Evolutionary conservation across 345 rosid species (phyloP).

Genomic region (Nasturtium officinale): DNA sequence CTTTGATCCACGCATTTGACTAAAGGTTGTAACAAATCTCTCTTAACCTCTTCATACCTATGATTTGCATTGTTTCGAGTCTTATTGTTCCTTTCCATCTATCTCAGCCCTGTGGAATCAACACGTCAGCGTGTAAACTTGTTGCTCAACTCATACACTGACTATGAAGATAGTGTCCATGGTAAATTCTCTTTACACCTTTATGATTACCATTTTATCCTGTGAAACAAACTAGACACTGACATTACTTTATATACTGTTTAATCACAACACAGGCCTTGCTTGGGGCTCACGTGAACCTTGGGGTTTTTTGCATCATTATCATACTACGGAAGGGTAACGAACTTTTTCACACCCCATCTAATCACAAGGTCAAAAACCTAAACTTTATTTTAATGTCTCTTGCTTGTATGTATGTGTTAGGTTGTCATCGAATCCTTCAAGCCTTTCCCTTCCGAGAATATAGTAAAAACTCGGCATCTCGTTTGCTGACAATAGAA

Average conservation of each 20-base stretch:
- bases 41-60: conserved; percentile 7
- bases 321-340: conserved; percentile 95
- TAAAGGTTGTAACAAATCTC: conserved; percentile 52
- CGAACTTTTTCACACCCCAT: conserved; percentile 17
- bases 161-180: conserved; percentile 87
- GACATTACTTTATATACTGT: conserved; percentile 10
- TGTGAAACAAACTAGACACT: conserved; percentile 4
- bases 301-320: conserved; percentile 85
- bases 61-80: conserved; percentile 22
- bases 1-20: too few relatives aligned
- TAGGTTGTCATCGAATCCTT: conserved; percentile 75
- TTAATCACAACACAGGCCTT: conserved; percentile 57
- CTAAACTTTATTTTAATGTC: background rate
- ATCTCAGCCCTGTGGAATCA: conserved; percentile 49
- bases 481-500: conserved; percentile 16
- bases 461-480: conserved; percentile 30
- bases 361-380: background rate
- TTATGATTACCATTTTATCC: conserved; percentile 13
- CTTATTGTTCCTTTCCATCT: background rate
- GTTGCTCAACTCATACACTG: conserved; percentile 68
- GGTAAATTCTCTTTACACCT: conserved; percentile 50
- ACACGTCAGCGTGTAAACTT: conserved; percentile 47
- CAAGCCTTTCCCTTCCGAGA: conserved; percentile 58
- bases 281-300: conserved; percentile 93
- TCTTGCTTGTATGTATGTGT: conserved; percentile 25